A percentile compares a stretch with the other conserved stretches of the same genome.
These are phyloP conservation scores for Aspergillus arachidicola DNA, from an alignment of 2,329 filamentous ascomycete genomes.

Conservation along the genomic window DNA sequence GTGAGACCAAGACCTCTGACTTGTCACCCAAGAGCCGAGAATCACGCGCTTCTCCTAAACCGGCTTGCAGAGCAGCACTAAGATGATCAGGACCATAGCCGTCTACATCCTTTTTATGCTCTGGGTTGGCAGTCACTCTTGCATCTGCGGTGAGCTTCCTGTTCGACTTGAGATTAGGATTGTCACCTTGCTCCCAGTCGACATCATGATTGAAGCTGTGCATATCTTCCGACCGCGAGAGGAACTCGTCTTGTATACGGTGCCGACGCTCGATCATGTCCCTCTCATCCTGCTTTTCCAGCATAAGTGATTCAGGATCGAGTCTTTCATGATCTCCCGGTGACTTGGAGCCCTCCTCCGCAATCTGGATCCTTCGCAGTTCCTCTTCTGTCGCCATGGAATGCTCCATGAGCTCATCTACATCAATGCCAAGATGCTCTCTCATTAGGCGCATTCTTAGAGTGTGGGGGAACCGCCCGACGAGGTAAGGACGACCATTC, in stretches of 20 bases:
- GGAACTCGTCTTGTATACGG: conserved; percentile 58
- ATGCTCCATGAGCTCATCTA: conserved; percentile 85
- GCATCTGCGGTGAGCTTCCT: conserved; percentile 60
- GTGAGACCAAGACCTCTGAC: conserved; percentile 71
- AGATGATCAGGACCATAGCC: conserved; percentile 78
- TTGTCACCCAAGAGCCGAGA: conserved; percentile 65
- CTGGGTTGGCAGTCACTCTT: conserved; percentile 61
- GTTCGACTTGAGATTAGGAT: conserved; percentile 58
- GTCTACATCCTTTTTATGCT: conserved; percentile 73
- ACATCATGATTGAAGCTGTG: conserved; percentile 78
- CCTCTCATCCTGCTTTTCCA: conserved; percentile 43
- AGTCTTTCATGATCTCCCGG: conserved; percentile 23
- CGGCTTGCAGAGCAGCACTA: conserved; percentile 64
- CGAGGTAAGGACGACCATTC: conserved; percentile 84
- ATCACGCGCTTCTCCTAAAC: conserved; percentile 67
- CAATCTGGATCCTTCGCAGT: conserved; percentile 61
- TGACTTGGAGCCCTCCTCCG: conserved; percentile 44
- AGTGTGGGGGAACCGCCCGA: conserved; percentile 89
- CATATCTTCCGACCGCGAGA: conserved; percentile 58
- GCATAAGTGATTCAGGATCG: conserved; percentile 34
- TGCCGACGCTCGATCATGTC: conserved; percentile 47
- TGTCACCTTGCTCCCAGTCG: conserved; percentile 61
- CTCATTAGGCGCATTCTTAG: conserved; percentile 92
- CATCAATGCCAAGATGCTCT: conserved; percentile 93
- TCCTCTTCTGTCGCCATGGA: conserved; percentile 70